Conservation (phyloP, 2,329 filamentous ascomycete genomes). For the Trichoderma gracile region DNA sequence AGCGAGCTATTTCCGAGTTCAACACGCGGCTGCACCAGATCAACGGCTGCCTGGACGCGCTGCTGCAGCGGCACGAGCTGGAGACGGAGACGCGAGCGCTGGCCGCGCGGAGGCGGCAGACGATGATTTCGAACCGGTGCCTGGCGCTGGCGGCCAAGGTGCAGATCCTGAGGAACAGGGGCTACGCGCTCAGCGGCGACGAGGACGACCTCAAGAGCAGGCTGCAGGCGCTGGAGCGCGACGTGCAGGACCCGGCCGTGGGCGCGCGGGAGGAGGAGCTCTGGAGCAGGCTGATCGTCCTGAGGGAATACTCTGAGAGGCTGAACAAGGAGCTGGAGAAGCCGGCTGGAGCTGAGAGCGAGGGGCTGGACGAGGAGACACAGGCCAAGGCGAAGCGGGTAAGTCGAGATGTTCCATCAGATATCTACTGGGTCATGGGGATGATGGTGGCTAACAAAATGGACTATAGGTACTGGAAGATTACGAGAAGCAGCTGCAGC, state of each 20-base stretch:
- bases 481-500: constrained; percentile 76
- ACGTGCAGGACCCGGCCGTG: constrained; percentile 72
- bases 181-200: constrained; percentile 75
- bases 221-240: constrained; percentile 66
- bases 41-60: constrained; percentile 69
- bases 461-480: constrained; percentile 69
- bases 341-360: constrained; percentile 57
- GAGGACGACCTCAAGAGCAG: constrained; percentile 78
- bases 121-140: constrained; percentile 70
- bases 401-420: too few species aligned
- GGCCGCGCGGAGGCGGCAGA: constrained; percentile 71
- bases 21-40: constrained; percentile 76
- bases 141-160: constrained; percentile 75
- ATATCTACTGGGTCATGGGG: not conserved
- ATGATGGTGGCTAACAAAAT: constrained; percentile 26
- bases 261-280: constrained; percentile 78
- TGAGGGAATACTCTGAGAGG: constrained; percentile 71
- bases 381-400: constrained; percentile 75
- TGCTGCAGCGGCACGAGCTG: constrained; percentile 75
- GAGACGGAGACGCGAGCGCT: constrained; percentile 72
- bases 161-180: constrained; percentile 77
- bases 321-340: constrained; percentile 74
- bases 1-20: constrained; percentile 66
- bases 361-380: constrained; percentile 67
- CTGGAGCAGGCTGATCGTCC: constrained; percentile 76